Evolutionary conservation across 495 filamentous ascomycete species (phyloP).

Genomic region (Astrocystis sublimbata): DNA sequence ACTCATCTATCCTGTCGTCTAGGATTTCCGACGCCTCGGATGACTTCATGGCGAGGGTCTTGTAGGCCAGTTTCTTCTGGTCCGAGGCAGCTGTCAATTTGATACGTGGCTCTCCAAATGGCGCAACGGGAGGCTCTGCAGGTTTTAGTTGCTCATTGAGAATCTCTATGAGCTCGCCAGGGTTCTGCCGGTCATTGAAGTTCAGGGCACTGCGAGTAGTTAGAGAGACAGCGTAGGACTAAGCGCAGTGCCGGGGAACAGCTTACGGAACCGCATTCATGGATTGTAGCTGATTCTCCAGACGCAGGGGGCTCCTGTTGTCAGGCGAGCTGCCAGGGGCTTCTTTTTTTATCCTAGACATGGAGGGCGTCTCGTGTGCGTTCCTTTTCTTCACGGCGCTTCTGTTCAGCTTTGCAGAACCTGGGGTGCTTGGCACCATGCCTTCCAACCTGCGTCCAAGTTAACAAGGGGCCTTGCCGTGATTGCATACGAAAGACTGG

Average conservation of each 20-base stretch:
- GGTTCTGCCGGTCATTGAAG: constrained; percentile 70
- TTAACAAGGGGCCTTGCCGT: constrained; percentile 16
- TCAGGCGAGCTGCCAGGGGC: constrained; percentile 50
- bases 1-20: constrained; percentile 93
- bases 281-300: constrained; percentile 43
- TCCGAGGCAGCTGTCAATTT: constrained; percentile 81
- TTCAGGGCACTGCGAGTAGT: constrained; percentile 43
- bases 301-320: constrained; percentile 42
- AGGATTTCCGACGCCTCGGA: constrained; percentile 89
- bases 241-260: not conserved
- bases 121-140: constrained; percentile 70
- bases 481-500: not conserved
- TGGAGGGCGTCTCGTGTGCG: constrained; percentile 44
- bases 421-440: constrained; percentile 72
- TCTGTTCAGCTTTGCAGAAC: constrained; percentile 48
- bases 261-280: constrained; percentile 42
- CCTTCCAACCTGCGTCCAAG: constrained; percentile 65
- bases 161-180: constrained; percentile 79
- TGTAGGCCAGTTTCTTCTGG: constrained; percentile 85
- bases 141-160: constrained; percentile 73
- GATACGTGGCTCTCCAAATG: constrained; percentile 73
- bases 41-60: constrained; percentile 89
- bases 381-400: constrained; percentile 62
- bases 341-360: constrained; percentile 47
- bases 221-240: not conserved